Percentiles rank a stretch among this genome's conserved stretches.
These are phyloP conservation scores for Xerocomus alliaceus DNA, from an alignment of 1,284 basidiomycete genomes.

Conservation along the genomic window DNA sequence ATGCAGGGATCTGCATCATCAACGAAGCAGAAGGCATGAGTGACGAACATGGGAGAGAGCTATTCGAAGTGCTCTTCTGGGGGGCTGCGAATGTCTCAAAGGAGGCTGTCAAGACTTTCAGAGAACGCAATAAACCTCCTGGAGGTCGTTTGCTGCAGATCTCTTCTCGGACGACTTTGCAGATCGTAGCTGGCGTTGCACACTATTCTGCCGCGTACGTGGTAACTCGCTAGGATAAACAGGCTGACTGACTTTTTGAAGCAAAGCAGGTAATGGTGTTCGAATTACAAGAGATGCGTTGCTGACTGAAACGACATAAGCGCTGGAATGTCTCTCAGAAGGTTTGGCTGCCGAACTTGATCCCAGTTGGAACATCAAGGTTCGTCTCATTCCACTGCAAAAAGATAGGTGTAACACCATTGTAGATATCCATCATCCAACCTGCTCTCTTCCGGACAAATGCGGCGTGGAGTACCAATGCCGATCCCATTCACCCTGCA, in stretches of 20 bases:
- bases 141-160: slow-evolving; percentile 44
- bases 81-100: slow-evolving; percentile 43
- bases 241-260: slow-evolving; percentile 10
- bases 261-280: slow-evolving; percentile 34
- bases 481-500: slow-evolving; percentile 30
- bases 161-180: slow-evolving; percentile 27
- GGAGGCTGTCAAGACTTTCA: slow-evolving; percentile 45
- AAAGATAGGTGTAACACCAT: neutral
- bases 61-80: slow-evolving; percentile 49
- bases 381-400: neutral
- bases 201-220: slow-evolving; percentile 42
- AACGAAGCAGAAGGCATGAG: slow-evolving; percentile 41
- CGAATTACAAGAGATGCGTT: neutral
- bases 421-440: slow-evolving; percentile 37
- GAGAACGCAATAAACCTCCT: slow-evolving; percentile 42
- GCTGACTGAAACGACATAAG: slow-evolving; percentile 23
- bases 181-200: slow-evolving; percentile 20
- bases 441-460: slow-evolving; percentile 37
- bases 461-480: slow-evolving; percentile 1
- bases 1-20: slow-evolving; percentile 34
- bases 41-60: slow-evolving; percentile 39
- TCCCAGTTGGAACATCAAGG: slow-evolving; percentile 40
- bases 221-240: neutral
- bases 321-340: slow-evolving; percentile 38
- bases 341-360: slow-evolving; percentile 35